Base-by-base conservation (phyloP, 2,329 filamentous ascomycete species). In the Neofusicoccum ribis region DNA sequence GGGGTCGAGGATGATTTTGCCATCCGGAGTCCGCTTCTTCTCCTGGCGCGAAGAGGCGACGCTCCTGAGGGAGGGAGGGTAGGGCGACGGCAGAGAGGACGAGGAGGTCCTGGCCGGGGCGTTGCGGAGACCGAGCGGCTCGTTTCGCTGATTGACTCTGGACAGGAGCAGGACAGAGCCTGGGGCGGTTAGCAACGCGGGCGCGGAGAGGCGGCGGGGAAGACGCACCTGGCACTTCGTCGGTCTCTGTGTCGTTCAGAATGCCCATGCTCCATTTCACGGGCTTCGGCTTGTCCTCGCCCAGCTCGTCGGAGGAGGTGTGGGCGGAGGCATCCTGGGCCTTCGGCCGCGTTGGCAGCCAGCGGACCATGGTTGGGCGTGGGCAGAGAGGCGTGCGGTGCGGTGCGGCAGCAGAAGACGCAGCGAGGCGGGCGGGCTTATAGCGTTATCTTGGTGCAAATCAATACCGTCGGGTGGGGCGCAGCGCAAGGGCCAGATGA, bases 1-100 rank as follows among this genome's bases (percentile, higher is more conserved):
- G 0, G 94, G 94, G 0, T 96, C 90, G 14, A 98, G 81, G 64
- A 98, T 92, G 71, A 97, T 92, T 67, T 87, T 85, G 15, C 93
- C 93, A 74, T 97, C 90, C 41, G 84, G 79, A 1, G 93, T 97
- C 69, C 84, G 89, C 81, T 97, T 97, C 79, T 88, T 87, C 51
- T 81, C 81, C 1, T 59, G 50, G 65, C 63, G 9, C 47, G 43
- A 34, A 36, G 63, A 63, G 60, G 11, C 46, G 69, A 66, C 4
- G 68, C 62, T 41, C 63, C 64, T 6, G 12, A 69, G 68, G 1
- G 67, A 65, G 9, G 68, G 62, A 17, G 71, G 69, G 49, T 74
- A 72, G 72, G 62, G 77, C 68, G 76, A 84, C 23, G 81, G 81
- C 36, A 85, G 72, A 20, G 85, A 88, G 0, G 85, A 88, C 31